phyloP scores from a whole-genome alignment of 2,329 filamentous ascomycete species.

The Talaromyces sp. region DNA sequence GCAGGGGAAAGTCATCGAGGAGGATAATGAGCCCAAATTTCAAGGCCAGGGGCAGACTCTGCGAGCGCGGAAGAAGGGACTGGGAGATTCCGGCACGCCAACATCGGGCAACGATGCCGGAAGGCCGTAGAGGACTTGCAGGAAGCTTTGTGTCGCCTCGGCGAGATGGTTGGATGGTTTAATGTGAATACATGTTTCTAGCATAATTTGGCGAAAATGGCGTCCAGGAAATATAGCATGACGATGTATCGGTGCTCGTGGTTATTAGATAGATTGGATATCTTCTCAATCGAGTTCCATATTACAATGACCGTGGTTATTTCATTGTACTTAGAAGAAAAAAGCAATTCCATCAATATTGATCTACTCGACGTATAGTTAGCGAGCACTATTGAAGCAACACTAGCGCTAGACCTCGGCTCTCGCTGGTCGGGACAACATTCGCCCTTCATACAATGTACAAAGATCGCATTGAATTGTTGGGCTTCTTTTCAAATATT shows the following conservation, averaged over 20 bases:
- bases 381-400: no score
- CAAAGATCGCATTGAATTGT: not conserved
- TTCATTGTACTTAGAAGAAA: not conserved
- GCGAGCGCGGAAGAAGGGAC: constrained; percentile 63
- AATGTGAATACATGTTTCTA: not conserved
- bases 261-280: not conserved
- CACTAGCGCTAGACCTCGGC: no score
- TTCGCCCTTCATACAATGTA: not conserved
- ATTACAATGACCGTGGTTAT: not conserved
- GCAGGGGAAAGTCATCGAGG: constrained; percentile 52
- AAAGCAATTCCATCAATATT: no score
- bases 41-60: constrained; percentile 80
- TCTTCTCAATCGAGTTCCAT: not conserved
- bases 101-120: constrained; percentile 15
- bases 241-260: not conserved
- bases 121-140: constrained; percentile 1
- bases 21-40: constrained; percentile 60
- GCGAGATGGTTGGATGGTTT: not conserved
- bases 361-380: no score
- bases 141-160: not conserved
- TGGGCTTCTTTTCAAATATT: not conserved
- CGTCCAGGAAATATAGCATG: constrained; percentile 3
- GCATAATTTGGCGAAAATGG: constrained; percentile 8
- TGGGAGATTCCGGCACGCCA: constrained; percentile 29
- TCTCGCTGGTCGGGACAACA: not conserved